These are phyloP conservation scores for Brassica cretica DNA, from an alignment of 345 rosid genomes.

Conservation along the genomic window DNA sequence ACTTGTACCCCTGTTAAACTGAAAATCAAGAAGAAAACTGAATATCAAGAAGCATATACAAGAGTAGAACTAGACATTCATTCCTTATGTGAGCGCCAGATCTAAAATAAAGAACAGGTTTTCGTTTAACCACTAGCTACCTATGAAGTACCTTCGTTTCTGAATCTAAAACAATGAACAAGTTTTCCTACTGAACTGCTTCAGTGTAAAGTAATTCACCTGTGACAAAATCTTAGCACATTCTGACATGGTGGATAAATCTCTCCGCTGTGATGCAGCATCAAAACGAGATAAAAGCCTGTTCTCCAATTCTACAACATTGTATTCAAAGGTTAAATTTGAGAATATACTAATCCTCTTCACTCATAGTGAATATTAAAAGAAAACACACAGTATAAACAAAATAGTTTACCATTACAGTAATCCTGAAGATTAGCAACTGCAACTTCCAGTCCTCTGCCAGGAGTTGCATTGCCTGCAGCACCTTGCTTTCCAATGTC, in stretches of 20 bases:
- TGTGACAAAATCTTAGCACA: slow-evolving; percentile 98
- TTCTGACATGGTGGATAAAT: slow-evolving; percentile 94
- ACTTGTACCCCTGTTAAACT: slow-evolving; percentile 99
- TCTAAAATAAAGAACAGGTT: too few relatives aligned
- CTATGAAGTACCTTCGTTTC: slow-evolving; percentile 9
- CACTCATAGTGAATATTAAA: neutral
- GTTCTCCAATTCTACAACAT: slow-evolving; percentile 81
- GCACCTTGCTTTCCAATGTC: slow-evolving; percentile 90
- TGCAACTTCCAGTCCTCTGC: slow-evolving; percentile 97
- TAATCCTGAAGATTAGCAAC: slow-evolving; percentile 99
- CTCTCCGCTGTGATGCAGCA: slow-evolving; percentile 95
- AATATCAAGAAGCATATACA: slow-evolving; percentile 21
- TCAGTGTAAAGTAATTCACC: slow-evolving; percentile 57
- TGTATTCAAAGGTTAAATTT: slow-evolving; percentile 9
- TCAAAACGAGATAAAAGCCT: slow-evolving; percentile 94
- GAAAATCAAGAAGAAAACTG: slow-evolving; percentile 37
- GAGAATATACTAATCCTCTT: slow-evolving; percentile 9
- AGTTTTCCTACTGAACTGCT: slow-evolving; percentile 1
- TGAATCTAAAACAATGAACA: slow-evolving; percentile 11
- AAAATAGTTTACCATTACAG: slow-evolving; percentile 78
- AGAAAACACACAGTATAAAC: neutral
- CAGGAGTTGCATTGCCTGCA: slow-evolving; percentile 72
- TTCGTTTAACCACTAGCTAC: too few relatives aligned
- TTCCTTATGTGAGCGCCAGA: too few relatives aligned
- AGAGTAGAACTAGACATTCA: slow-evolving; percentile 16